Evolutionary conservation across 208 protist genomes (phyloP), one percentile per base, ranked within the genome.

Genomic region (Entamoeba histolytica): DNA sequence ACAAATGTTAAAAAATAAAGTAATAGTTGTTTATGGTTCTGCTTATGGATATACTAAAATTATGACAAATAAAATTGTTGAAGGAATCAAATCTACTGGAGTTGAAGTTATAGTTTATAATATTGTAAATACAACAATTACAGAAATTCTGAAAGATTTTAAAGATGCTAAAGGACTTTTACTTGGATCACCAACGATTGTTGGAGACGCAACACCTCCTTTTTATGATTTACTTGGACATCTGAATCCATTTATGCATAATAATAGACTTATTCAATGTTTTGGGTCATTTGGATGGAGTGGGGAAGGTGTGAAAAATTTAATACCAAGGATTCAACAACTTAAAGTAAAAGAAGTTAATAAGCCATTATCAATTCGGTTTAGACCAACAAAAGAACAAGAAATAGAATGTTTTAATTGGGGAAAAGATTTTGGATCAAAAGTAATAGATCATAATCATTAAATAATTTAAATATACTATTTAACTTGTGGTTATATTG

Each of bases 201-300:
- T 93, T n/a, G 49, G 92, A 5, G 93, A 94, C 0, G 93, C 93
- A 5, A 1, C 94, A 1, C 93, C 93, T 3, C 93, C 1, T 2
- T 92, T 93, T 1, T 94, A 52, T 4, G 7, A 49, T 7, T 4
- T 94, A 5, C 49, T 55, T 12, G 47, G 2, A 8, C 12, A 19
- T 19, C 1, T 94, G 1, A 94, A 94, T 39, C 12, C n/a, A 49
- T 3, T 51, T 23, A 8, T 35, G 0, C 92, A 94, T 55, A 1
- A 4, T 1, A n/a, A 4, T 7, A 23, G 49, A 23, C 1, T 49
- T 1, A 1, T 39, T 49, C 92, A 31, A 69, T 15, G 10, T 19
- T 94, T 94, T 57, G 93, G 93, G 49, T 91, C 93, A 8, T 94
- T 92, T 51, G 93, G 93, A 2, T 94, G 93, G 93, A 91, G 49